Conservation (phyloP, 257 asterid species). For the Primulina huaijiensis region DNA sequence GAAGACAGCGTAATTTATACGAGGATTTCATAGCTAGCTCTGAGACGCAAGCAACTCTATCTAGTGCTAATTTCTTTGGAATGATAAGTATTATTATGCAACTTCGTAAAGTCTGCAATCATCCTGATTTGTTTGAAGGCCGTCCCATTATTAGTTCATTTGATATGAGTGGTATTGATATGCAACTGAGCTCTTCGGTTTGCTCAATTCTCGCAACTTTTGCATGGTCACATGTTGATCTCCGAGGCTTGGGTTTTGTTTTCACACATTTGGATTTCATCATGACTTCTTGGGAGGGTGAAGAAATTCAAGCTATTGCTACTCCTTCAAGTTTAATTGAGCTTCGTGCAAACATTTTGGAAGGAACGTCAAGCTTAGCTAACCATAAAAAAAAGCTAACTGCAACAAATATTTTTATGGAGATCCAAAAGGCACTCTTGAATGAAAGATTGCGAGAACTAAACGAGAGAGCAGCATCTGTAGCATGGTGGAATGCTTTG, state of each 20-base stretch:
- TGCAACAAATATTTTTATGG: slow-evolving; percentile 62
- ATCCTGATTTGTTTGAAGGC: slow-evolving; percentile 98
- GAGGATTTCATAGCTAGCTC: slow-evolving; percentile 99
- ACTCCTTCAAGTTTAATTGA: slow-evolving; percentile 74
- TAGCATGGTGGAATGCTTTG: slow-evolving; percentile 95
- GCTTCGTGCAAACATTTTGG: slow-evolving; percentile 41
- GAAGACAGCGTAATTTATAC: slow-evolving; percentile 93
- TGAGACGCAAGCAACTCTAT: slow-evolving; percentile 95
- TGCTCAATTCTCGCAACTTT: slow-evolving; percentile 61
- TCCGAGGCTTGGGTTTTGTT: slow-evolving; percentile 65
- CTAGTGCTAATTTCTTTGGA: slow-evolving; percentile 89
- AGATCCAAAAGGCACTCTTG: slow-evolving; percentile 60
- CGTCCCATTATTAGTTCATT: slow-evolving; percentile 95
- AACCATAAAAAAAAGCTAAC: slow-evolving; percentile 46
- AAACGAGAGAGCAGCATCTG: slow-evolving; percentile 68
- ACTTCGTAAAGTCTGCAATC: slow-evolving; percentile 99
- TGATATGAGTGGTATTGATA: slow-evolving; percentile 80
- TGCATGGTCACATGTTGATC: slow-evolving; percentile 68
- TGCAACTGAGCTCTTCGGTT: slow-evolving; percentile 79
- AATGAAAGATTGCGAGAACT: slow-evolving; percentile 73
- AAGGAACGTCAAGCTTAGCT: slow-evolving; percentile 37
- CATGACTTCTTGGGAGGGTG: slow-evolving; percentile 94
- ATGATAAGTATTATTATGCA: slow-evolving; percentile 99
- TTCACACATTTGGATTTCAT: slow-evolving; percentile 80
- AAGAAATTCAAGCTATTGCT: slow-evolving; percentile 73